These are phyloP conservation scores for Schizosaccharomyces cryophilus DNA, from an alignment of 805 yeast genomes.

Conservation along the genomic window DNA sequence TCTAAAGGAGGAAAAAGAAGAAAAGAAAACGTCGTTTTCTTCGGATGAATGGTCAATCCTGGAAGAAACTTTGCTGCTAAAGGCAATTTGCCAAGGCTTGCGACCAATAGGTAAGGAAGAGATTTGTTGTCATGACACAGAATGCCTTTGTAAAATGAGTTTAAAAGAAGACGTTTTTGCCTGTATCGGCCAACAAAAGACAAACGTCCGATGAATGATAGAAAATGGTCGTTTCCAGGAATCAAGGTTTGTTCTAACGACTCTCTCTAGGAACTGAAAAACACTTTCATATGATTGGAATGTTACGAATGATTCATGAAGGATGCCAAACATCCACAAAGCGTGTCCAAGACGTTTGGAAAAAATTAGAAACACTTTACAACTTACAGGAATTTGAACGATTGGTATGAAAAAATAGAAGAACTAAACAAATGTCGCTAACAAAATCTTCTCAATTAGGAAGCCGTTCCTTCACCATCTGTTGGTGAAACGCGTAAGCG, in stretches of 20 bases:
- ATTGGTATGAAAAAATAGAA: background rate
- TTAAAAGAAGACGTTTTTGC: background rate
- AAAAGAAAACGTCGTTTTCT: background rate
- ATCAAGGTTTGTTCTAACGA: too few species aligned
- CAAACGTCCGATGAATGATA: too few species aligned
- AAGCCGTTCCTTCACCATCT: background rate
- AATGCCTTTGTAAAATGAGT: too few species aligned
- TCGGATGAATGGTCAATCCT: background rate
- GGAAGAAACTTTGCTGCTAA: background rate
- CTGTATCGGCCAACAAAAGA: background rate
- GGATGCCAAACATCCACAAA: background rate
- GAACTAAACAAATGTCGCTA: background rate
- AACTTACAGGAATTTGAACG: background rate
- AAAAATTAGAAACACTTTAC: background rate
- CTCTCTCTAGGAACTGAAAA: background rate
- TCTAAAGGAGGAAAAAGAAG: slow-evolving; percentile 25
- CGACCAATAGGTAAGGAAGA: background rate
- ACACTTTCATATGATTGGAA: background rate
- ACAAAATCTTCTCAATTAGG: background rate
- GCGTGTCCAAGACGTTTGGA: background rate
- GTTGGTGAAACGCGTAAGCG: background rate
- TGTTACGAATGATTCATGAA: background rate
- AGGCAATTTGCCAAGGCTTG: background rate
- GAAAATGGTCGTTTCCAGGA: too few species aligned
- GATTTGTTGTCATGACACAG: background rate